Evolutionary conservation across 352 stramenopile genomes (phyloP), one percentile per base, ranked within the genome.

Genomic region (Phytophthora palmivora): DNA sequence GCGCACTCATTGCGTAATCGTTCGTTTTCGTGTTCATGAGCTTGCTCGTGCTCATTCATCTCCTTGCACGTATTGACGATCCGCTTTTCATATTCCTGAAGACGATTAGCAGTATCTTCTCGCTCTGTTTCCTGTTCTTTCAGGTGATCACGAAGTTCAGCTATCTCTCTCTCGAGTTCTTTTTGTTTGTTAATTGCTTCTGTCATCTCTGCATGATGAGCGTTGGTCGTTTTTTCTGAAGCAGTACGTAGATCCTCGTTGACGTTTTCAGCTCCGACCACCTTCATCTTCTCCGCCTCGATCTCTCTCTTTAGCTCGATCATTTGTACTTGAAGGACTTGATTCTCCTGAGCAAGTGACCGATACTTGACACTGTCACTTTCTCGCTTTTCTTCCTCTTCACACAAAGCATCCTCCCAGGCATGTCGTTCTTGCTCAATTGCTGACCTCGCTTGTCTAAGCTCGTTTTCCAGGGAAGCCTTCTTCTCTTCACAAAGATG

Each of bases 61-160:
- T 81, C 87, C 16, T 74, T 58, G 12, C 84, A 91, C 19, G 84
- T 92, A 30, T 69, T 91, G 2, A 72, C 82, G 37, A 95, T 88
- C 0, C 78, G 72, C 15, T 64, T 58, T 44, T 94, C 87, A 41
- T 95, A 93, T 38, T 94, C 83, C 45, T 91, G 78, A 6, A 93
- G 63, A 2, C 79, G 76, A 28, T 72, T 81, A 0, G 84, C 84
- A 4, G 80, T 89, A 10, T 95, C 84, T 46, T 89, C 78, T 3
- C 80, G 72, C 45, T 91, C 74, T 0, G 33, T 61, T 43, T 89
- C 75, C 43, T 88, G 78, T 3, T 78, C 61, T 37, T 69, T 47
- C 4, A 91, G 70, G n/a, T 73, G 57, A 6, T 33, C 28, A 24
- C 71, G 64, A 19, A 88, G 49, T 5, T 63, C 59, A 10, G 51